Evolutionary conservation across 768 basidiomycete genomes (phyloP).

Genomic region (Naganishia friedmannii): DNA sequence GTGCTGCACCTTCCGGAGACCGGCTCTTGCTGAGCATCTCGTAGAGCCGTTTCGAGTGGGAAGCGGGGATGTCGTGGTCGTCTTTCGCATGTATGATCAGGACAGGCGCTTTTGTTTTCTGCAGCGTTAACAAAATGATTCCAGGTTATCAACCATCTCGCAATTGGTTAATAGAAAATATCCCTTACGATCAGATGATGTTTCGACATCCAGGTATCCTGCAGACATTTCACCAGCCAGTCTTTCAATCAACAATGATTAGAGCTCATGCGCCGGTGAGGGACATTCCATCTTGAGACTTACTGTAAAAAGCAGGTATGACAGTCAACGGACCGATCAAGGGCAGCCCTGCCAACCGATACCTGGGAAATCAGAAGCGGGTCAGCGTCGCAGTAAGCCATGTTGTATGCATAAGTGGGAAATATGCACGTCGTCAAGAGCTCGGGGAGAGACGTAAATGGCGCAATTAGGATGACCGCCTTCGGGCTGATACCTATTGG

Average conservation of each 20-base stretch:
- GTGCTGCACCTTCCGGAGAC: neutral
- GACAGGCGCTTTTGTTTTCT: conserved; percentile 68
- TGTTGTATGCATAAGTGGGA: no score
- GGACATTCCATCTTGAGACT: conserved; percentile 45
- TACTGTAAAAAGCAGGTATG: conserved; percentile 65
- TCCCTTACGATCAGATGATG: conserved; percentile 39
- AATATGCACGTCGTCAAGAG: conserved; percentile 60
- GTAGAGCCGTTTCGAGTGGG: conserved; percentile 69
- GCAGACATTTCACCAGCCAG: conserved; percentile 28
- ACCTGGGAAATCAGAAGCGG: conserved; percentile 53
- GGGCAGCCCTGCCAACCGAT: conserved; percentile 56
- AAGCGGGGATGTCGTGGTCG: conserved; percentile 69
- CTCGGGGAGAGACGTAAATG: conserved; percentile 56
- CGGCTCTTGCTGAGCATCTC: conserved; percentile 55
- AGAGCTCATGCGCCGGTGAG: no score
- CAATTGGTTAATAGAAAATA: no score
- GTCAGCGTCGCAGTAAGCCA: conserved; percentile 58
- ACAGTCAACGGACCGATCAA: conserved; percentile 66
- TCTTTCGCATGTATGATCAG: conserved; percentile 72
- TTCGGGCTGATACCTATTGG: conserved; percentile 48
- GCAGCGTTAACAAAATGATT: conserved; percentile 13
- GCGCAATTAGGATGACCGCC: conserved; percentile 55
- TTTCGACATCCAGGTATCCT: conserved; percentile 41
- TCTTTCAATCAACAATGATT: conserved; percentile 23
- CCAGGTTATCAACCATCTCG: neutral